A percentile compares a stretch with the other conserved stretches of the same genome.
Conservation (phyloP, 2,329 filamentous ascomycete species). For the Sarocladiaceae sp. region DNA sequence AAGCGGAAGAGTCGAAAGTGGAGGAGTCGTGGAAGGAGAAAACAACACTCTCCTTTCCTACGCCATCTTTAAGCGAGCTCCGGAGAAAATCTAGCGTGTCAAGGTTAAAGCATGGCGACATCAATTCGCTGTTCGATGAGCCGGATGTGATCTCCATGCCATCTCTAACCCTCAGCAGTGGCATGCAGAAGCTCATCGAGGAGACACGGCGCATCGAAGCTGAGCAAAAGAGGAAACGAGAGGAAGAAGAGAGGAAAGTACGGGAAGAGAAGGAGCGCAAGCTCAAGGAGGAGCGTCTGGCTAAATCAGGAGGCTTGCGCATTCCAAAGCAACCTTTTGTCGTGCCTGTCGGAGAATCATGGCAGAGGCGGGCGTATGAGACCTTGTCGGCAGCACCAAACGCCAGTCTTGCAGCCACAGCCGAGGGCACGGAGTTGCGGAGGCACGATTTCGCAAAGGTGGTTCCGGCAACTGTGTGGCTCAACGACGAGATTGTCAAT, state of each 20-base stretch:
- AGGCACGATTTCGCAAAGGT: conserved; percentile 61
- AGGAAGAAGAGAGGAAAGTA: conserved; percentile 19
- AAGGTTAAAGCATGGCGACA: background rate
- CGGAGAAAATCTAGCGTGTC: background rate
- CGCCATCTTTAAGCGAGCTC: background rate
- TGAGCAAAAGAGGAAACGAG: conserved; percentile 5
- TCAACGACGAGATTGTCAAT: conserved; percentile 76
- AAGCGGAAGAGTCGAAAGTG: background rate
- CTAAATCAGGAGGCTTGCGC: conserved; percentile 25
- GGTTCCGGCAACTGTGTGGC: conserved; percentile 54
- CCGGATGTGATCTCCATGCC: background rate
- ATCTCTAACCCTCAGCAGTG: background rate
- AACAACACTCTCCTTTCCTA: background rate
- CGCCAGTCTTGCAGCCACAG: conserved; percentile 38
- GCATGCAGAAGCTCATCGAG: conserved; percentile 9
- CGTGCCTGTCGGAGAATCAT: conserved; percentile 21
- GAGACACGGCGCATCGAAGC: conserved; percentile 9
- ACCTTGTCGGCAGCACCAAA: conserved; percentile 30
- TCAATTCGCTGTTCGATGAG: conserved; percentile 1
- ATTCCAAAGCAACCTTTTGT: conserved; percentile 23
- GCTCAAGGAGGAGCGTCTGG: conserved; percentile 24
- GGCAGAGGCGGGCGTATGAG: conserved; percentile 20
- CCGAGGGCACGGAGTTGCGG: conserved; percentile 45
- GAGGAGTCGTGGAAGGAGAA: background rate
- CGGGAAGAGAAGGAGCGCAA: conserved; percentile 19